phyloP scores from a whole-genome alignment of 2,329 filamentous ascomycete genomes.

The Bipolaris gigantea region DNA sequence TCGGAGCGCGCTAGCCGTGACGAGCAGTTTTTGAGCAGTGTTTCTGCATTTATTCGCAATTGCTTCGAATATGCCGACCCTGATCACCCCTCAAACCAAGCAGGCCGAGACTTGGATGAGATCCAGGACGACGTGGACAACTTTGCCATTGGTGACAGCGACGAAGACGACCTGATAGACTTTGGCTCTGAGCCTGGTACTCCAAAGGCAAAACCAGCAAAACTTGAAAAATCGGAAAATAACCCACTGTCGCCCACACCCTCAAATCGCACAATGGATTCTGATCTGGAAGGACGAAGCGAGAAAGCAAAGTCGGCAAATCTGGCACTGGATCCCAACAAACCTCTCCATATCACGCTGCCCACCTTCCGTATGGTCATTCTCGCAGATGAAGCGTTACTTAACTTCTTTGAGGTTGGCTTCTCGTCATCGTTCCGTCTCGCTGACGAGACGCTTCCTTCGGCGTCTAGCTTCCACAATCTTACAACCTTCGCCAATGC shows the following conservation, averaged over 20 bases:
- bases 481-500: constrained; percentile 85
- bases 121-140: constrained; percentile 50
- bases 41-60: constrained; percentile 91
- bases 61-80: constrained; percentile 99
- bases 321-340: constrained; percentile 85
- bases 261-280: constrained; percentile 29
- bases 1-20: constrained; percentile 62
- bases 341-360: constrained; percentile 91
- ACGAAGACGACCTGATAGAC: constrained; percentile 66
- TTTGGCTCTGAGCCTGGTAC: constrained; percentile 51
- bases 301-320: constrained; percentile 76
- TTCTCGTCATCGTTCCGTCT: constrained; percentile 93
- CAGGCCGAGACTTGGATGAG: constrained; percentile 36
- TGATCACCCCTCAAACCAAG: constrained; percentile 67
- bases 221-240: constrained; percentile 27
- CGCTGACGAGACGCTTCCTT: constrained; percentile 62
- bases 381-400: constrained; percentile 89
- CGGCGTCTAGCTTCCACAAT: constrained; percentile 62
- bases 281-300: constrained; percentile 35
- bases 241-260: constrained; percentile 32
- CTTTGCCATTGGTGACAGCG: constrained; percentile 73
- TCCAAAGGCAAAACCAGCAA: constrained; percentile 39
- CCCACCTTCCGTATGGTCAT: constrained; percentile 99
- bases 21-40: constrained; percentile 86
- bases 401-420: constrained; percentile 96